A percentile compares a stretch with the other conserved stretches of the same genome.
Conservation (phyloP, 1,139 yeast species). For the Hemisphaericaspora xylofermentans region DNA sequence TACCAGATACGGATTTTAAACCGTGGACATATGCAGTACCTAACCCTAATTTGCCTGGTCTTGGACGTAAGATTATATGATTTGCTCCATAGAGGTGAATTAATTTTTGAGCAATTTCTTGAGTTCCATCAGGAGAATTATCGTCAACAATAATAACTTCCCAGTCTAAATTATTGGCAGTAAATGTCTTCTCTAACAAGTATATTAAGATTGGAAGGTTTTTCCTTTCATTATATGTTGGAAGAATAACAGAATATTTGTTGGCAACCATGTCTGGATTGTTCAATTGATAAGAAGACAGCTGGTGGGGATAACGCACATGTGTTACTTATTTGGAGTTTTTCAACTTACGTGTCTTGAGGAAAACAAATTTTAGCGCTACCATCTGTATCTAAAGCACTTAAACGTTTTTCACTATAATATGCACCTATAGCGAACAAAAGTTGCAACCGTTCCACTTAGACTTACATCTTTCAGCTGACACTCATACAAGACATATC, state of each 20-base stretch:
- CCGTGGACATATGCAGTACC: conserved; percentile 87
- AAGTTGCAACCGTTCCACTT: too few species aligned
- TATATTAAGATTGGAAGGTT: conserved; percentile 72
- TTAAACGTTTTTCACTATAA: not conserved
- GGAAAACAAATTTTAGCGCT: not conserved
- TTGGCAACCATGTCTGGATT: conserved; percentile 24
- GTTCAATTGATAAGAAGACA: too few species aligned
- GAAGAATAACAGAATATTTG: conserved; percentile 75
- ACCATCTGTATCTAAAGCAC: not conserved
- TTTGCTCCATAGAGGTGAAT: conserved; percentile 61
- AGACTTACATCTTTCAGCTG: too few species aligned
- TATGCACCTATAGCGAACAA: too few species aligned
- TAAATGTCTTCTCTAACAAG: conserved; percentile 70
- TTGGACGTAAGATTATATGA: conserved; percentile 65
- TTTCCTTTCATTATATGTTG: conserved; percentile 76
- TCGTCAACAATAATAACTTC: conserved; percentile 80
- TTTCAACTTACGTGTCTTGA: not conserved
- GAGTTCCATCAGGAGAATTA: conserved; percentile 82
- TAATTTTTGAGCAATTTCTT: conserved; percentile 67
- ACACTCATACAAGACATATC: too few species aligned
- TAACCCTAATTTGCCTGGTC: conserved; percentile 78
- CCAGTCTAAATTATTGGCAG: conserved; percentile 63
- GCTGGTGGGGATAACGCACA: not conserved
- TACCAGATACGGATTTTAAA: conserved; percentile 67
- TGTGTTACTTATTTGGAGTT: not conserved